phyloP scores from a whole-genome alignment of 306 rosid species.

The Pyrus betulifolia region DNA sequence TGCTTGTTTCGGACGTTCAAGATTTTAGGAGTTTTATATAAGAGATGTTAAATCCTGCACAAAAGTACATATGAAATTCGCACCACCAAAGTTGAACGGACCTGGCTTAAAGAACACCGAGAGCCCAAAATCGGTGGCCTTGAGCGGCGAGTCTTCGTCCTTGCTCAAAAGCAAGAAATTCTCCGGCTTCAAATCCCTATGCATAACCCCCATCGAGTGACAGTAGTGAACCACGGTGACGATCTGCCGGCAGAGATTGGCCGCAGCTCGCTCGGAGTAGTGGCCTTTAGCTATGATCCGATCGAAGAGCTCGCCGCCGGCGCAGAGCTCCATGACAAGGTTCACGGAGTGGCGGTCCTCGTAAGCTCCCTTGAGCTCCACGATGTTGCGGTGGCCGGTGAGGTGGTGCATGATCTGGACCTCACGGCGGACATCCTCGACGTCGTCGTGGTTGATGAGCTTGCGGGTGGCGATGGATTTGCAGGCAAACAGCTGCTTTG shows the following conservation, averaged over 20 bases:
- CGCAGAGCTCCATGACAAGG: constrained; percentile 92
- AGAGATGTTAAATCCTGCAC: background rate
- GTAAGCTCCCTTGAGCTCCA: constrained; percentile 81
- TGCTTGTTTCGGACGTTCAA: background rate
- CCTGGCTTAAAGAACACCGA: constrained; percentile 85
- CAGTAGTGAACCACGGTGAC: constrained; percentile 79
- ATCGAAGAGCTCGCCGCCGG: constrained; percentile 92
- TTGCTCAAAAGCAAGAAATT: constrained; percentile 64
- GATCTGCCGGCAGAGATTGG: constrained; percentile 75
- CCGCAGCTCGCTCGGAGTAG: constrained; percentile 93
- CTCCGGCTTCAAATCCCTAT: constrained; percentile 88
- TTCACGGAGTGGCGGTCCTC: constrained; percentile 97
- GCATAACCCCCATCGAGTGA: constrained; percentile 93
- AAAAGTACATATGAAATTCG: background rate
- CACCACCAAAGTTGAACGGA: background rate
- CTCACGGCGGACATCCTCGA: constrained; percentile 83
- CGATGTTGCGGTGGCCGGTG: constrained; percentile 85
- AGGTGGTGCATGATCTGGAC: constrained; percentile 99
- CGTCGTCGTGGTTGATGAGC: constrained; percentile 60
- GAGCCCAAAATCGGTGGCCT: constrained; percentile 91
- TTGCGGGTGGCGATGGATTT: constrained; percentile 85
- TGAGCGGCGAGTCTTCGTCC: constrained; percentile 64
- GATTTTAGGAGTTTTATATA: background rate
- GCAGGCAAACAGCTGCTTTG: constrained; percentile 75
- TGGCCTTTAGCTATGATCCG: constrained; percentile 81